These are phyloP conservation scores for Ustilago bromivora DNA, from an alignment of 1,284 basidiomycete species.

Conservation along the genomic window DNA sequence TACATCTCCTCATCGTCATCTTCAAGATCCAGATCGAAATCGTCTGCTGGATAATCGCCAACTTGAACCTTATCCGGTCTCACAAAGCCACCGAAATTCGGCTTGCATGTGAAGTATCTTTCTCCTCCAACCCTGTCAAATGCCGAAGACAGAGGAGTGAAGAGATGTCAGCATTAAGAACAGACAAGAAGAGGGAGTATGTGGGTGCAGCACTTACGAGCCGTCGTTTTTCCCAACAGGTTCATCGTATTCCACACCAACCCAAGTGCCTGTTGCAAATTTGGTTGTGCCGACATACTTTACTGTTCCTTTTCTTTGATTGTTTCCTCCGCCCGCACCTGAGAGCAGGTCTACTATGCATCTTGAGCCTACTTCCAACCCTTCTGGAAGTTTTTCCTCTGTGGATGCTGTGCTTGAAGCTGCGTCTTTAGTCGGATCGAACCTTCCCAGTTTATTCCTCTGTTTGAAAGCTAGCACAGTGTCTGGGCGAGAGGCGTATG, in stretches of 20 bases:
- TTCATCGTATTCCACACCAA: slow-evolving; percentile 95
- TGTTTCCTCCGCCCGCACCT: slow-evolving; percentile 55
- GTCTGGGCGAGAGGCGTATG: slow-evolving; percentile 80
- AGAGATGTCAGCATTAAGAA: neutral
- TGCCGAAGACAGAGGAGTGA: neutral
- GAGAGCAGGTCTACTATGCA: slow-evolving; percentile 84
- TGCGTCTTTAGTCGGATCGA: slow-evolving; percentile 72
- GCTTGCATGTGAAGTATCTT: slow-evolving; percentile 83
- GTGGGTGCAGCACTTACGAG: slow-evolving; percentile 75
- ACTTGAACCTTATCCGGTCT: slow-evolving; percentile 83
- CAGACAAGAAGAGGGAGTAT: neutral
- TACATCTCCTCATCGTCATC: slow-evolving; percentile 51
- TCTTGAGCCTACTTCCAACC: slow-evolving; percentile 77
- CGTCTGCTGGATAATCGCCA: slow-evolving; percentile 80
- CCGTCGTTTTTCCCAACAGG: slow-evolving; percentile 96
- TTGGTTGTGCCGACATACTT: slow-evolving; percentile 84
- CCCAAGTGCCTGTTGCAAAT: slow-evolving; percentile 80
- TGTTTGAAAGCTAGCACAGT: slow-evolving; percentile 92
- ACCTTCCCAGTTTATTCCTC: slow-evolving; percentile 87
- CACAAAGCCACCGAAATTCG: slow-evolving; percentile 87
- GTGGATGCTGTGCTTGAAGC: slow-evolving; percentile 53
- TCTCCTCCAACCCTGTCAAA: slow-evolving; percentile 80
- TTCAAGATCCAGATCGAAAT: slow-evolving; percentile 39
- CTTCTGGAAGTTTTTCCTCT: slow-evolving; percentile 61
- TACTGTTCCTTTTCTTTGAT: slow-evolving; percentile 81